Percentiles rank a stretch among this genome's conserved stretches.
These are phyloP conservation scores for Abelmoschus esculentus DNA, from an alignment of 345 rosid species.

Conservation along the genomic window DNA sequence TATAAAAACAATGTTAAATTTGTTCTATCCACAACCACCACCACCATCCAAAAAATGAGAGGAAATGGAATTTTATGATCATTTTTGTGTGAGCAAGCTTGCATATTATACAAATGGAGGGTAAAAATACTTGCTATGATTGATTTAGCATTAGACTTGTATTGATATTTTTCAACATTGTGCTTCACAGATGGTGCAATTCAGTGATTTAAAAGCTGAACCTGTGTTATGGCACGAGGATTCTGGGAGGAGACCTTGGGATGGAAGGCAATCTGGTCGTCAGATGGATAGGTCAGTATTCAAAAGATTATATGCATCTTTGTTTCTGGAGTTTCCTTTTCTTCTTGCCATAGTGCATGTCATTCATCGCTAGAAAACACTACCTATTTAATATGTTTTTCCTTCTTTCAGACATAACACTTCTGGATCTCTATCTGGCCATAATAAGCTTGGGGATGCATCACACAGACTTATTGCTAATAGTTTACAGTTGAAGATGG, in stretches of 20 bases:
- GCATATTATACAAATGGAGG: not conserved
- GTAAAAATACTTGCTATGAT: not conserved
- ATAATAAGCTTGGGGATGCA: constrained; percentile 58
- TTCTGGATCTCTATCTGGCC: constrained; percentile 45
- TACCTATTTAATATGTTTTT: not conserved
- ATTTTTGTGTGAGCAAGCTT: not conserved
- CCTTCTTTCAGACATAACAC: constrained; percentile 51
- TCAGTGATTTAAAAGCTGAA: constrained; percentile 52
- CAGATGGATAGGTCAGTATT: not conserved
- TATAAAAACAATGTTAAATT: not conserved
- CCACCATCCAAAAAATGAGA: not conserved
- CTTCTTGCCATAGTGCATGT: not conserved
- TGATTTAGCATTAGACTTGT: not conserved
- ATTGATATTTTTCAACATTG: not conserved
- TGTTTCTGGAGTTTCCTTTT: not conserved
- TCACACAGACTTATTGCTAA: constrained; percentile 61
- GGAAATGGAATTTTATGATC: no score
- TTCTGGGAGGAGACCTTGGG: constrained; percentile 50
- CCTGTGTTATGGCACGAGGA: constrained; percentile 87
- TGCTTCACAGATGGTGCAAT: constrained; percentile 44
- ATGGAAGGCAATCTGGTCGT: constrained; percentile 24
- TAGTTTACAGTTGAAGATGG: constrained; percentile 44
- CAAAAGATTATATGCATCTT: not conserved
- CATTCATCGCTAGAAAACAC: not conserved
- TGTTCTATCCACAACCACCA: not conserved